A percentile compares a stretch with the other conserved stretches of the same genome.
Conservation (phyloP, 257 asterid species). For the Fraxinus pennsylvanica region DNA sequence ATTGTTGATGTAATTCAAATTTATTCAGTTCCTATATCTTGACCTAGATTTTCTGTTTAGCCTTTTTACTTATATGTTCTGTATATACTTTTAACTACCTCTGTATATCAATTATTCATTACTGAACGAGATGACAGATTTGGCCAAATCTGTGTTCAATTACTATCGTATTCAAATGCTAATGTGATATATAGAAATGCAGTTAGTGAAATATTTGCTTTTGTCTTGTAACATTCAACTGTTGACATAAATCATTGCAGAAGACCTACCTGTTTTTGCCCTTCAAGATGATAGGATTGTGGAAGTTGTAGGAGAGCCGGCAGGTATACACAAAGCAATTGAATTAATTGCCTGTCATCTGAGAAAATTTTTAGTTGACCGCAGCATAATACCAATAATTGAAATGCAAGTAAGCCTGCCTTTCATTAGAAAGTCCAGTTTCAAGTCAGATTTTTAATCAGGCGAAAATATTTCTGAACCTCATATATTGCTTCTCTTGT, state of each 20-base stretch:
- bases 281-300: constrained; percentile 47
- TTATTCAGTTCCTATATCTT: too few relatives aligned
- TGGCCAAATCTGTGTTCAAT: too few relatives aligned
- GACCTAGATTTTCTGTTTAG: not conserved
- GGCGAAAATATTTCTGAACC: not conserved
- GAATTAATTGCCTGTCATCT: constrained; percentile 77
- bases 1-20: not conserved
- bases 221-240: not conserved
- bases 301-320: constrained; percentile 67
- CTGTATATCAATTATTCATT: not conserved
- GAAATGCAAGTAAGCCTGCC: constrained; percentile 77
- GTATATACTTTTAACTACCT: not conserved
- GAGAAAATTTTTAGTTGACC: constrained; percentile 86
- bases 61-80: not conserved
- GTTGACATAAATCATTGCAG: constrained; percentile 40
- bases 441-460: not conserved
- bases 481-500: constrained; percentile 13
- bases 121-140: not conserved
- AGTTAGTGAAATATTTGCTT: not conserved
- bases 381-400: constrained; percentile 68
- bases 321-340: constrained; percentile 71
- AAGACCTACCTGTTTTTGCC: constrained; percentile 78
- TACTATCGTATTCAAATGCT: not conserved
- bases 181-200: not conserved
- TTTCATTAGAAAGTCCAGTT: constrained; percentile 6